These are phyloP conservation scores for Sphenostylis stenocarpa DNA, from an alignment of 306 rosid genomes.

Conservation along the genomic window DNA sequence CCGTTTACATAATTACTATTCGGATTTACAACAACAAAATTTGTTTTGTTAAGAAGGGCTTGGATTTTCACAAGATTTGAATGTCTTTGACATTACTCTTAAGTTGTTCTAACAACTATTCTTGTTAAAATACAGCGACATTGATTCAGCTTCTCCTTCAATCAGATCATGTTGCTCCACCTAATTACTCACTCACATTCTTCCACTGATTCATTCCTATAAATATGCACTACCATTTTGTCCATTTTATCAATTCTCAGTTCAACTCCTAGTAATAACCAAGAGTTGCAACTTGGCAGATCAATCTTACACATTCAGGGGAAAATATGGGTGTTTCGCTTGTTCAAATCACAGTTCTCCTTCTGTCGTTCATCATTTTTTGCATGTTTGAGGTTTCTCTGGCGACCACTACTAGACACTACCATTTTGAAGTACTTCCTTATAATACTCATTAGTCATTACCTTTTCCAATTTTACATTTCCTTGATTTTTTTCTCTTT, in stretches of 20 bases:
- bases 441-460: neutral
- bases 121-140: conserved; percentile 28
- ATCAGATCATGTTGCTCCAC: conserved; percentile 5
- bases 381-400: conserved; percentile 35
- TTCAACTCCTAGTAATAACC: neutral
- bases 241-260: conserved; percentile 25
- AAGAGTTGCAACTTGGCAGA: neutral
- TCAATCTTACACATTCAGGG: neutral
- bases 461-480: neutral
- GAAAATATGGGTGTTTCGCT: conserved; percentile 43
- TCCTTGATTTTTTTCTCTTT: neutral
- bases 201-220: neutral
- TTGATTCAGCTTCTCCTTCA: conserved; percentile 28
- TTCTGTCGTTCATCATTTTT: conserved; percentile 19
- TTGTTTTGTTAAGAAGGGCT: neutral
- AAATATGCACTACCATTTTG: conserved; percentile 20
- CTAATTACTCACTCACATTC: conserved; percentile 21
- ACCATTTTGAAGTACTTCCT: conserved; percentile 55
- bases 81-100: conserved; percentile 72
- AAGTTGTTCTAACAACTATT: conserved; percentile 60
- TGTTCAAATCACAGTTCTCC: conserved; percentile 28
- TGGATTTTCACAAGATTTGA: conserved; percentile 48
- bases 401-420: conserved; percentile 56
- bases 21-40: neutral
- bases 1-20: conserved; percentile 1